phyloP scores from a whole-genome alignment of 352 stramenopile species.

The Elongisporangium prolatum region DNA sequence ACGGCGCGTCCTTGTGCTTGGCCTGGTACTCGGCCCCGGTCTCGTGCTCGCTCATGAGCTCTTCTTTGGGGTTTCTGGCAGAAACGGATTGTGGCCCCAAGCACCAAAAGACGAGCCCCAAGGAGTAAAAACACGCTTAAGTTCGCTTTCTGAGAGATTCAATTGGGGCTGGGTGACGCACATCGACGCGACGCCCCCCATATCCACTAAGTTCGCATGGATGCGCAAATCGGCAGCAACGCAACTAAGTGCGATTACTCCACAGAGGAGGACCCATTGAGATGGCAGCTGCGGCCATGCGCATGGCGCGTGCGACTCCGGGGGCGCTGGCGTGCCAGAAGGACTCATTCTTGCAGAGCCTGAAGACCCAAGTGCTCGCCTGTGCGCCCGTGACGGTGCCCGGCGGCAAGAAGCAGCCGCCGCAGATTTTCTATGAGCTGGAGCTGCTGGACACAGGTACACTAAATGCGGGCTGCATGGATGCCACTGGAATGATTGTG shows the following conservation, averaged over 20 bases:
- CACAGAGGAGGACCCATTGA: background rate
- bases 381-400: slow-evolving; percentile 22
- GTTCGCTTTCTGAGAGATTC: background rate
- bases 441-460: slow-evolving; percentile 62
- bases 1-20: slow-evolving; percentile 59
- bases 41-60: slow-evolving; percentile 2
- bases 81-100: slow-evolving; percentile 21
- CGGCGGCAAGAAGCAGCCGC: slow-evolving; percentile 29
- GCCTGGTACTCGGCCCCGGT: slow-evolving; percentile 26
- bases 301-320: slow-evolving; percentile 18
- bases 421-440: slow-evolving; percentile 44
- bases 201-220: slow-evolving; percentile 1
- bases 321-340: slow-evolving; percentile 58
- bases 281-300: slow-evolving; percentile 1
- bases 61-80: slow-evolving; percentile 11
- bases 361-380: slow-evolving; percentile 40
- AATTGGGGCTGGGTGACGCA: background rate
- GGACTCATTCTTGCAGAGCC: slow-evolving; percentile 53
- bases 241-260: background rate
- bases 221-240: slow-evolving; percentile 9
- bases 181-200: background rate
- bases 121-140: slow-evolving; percentile 5
- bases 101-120: slow-evolving; percentile 13
- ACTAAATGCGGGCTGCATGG: background rate
- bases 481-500: slow-evolving; percentile 2